Percentiles rank a stretch among this genome's conserved stretches.
Conservation (phyloP, 306 rosid species). For the Cicer pinnatifidum region DNA sequence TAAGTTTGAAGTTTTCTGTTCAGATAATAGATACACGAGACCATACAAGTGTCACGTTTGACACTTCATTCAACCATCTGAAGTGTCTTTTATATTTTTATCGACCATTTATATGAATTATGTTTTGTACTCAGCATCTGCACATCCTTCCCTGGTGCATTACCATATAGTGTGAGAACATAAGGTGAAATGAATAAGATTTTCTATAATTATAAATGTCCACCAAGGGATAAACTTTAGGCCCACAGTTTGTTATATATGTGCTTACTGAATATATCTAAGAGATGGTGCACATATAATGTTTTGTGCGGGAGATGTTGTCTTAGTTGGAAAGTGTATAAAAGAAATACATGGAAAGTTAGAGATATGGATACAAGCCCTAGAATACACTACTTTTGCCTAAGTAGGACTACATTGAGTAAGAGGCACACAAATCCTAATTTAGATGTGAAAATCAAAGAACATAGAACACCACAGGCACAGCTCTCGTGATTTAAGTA, state of each 20-base stretch:
- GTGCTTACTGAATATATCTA: background rate
- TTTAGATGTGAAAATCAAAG: background rate
- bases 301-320: background rate
- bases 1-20: constrained; percentile 37
- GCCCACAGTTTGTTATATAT: background rate
- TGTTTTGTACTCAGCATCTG: constrained; percentile 17
- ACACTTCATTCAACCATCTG: constrained; percentile 23
- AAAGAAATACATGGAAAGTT: background rate
- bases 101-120: constrained; percentile 20
- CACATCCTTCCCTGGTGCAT: constrained; percentile 1
- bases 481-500: background rate
- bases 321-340: background rate
- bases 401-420: background rate
- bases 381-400: constrained; percentile 1
- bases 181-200: constrained; percentile 2
- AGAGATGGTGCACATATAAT: background rate
- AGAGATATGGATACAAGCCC: background rate
- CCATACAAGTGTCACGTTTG: constrained; percentile 31
- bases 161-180: background rate
- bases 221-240: background rate
- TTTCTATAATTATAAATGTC: background rate
- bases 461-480: background rate
- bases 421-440: constrained; percentile 1
- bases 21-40: constrained; percentile 5
- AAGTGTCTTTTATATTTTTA: constrained; percentile 31